phyloP scores from a whole-genome alignment of 2,329 filamentous ascomycete genomes.

The Colletotrichum destructivum region DNA sequence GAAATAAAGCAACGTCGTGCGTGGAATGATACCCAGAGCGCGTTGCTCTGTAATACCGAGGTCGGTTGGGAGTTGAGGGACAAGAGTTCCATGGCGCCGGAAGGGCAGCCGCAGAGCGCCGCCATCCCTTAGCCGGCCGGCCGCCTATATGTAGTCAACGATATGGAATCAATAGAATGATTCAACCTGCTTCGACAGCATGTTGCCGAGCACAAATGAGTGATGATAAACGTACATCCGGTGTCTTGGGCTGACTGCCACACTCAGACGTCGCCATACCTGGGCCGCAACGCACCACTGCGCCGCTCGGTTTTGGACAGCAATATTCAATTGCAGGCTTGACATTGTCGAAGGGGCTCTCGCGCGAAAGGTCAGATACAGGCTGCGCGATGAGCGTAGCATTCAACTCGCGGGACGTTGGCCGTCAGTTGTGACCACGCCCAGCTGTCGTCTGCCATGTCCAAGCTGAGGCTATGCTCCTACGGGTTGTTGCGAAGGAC shows the following conservation, averaged over 20 bases:
- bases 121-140: background rate
- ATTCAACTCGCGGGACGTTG: background rate
- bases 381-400: background rate
- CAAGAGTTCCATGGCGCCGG: background rate
- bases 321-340: background rate
- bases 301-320: background rate
- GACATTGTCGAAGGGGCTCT: background rate
- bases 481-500: background rate
- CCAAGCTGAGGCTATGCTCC: background rate
- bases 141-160: background rate
- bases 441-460: background rate
- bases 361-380: background rate
- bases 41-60: slow-evolving; percentile 2
- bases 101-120: background rate
- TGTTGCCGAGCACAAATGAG: background rate
- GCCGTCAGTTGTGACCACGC: background rate
- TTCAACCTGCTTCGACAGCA: background rate
- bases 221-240: background rate
- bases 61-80: background rate
- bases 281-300: background rate
- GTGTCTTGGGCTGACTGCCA: background rate
- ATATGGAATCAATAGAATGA: background rate
- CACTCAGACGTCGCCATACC: background rate
- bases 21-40: slow-evolving; percentile 31
- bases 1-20: slow-evolving; percentile 38